Conservation (phyloP, 2,329 filamentous ascomycete species). For the Aspergillus intermedius region DNA sequence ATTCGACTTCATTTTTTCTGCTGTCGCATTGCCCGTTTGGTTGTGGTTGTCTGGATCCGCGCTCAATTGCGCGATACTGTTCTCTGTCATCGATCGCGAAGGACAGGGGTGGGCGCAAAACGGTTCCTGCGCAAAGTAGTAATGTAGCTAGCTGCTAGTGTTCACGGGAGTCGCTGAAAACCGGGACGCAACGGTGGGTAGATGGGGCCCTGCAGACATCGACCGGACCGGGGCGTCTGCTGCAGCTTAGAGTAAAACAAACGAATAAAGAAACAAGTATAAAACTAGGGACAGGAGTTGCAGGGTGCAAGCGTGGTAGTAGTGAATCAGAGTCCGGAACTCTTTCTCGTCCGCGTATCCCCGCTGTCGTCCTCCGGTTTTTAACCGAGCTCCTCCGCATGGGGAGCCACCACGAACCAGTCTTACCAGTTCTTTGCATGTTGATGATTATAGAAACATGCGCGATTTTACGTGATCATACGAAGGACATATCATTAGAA, state of each 20-base stretch:
- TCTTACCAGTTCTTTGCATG: too few relatives aligned
- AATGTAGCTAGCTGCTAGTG: slow-evolving; percentile 2
- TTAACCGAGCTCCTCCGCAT: slow-evolving; percentile 20
- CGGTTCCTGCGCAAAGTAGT: slow-evolving; percentile 14
- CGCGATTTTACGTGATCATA: too few relatives aligned
- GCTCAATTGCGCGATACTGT: slow-evolving; percentile 17
- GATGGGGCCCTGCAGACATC: slow-evolving; percentile 25
- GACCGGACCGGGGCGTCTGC: slow-evolving; percentile 4
- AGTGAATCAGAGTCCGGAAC: background rate
- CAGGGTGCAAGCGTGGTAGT: slow-evolving; percentile 4
- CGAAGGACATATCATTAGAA: too few relatives aligned
- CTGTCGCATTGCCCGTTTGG: slow-evolving; percentile 22
- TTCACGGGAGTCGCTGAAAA: slow-evolving; percentile 9
- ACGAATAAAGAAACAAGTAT: background rate
- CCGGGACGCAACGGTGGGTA: slow-evolving; percentile 13
- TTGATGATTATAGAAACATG: too few relatives aligned
- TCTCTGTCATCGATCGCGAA: slow-evolving; percentile 25
- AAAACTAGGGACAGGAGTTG: slow-evolving; percentile 5
- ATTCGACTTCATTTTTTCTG: slow-evolving; percentile 15
- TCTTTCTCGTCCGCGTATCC: slow-evolving; percentile 10
- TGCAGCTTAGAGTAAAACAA: background rate
- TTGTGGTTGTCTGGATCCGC: slow-evolving; percentile 21
- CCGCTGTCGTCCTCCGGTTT: slow-evolving; percentile 7
- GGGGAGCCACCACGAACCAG: background rate
- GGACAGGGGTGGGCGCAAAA: slow-evolving; percentile 11